phyloP scores from a whole-genome alignment of 148 eudicot genomes.

The Vaccinium vitisidaea region DNA sequence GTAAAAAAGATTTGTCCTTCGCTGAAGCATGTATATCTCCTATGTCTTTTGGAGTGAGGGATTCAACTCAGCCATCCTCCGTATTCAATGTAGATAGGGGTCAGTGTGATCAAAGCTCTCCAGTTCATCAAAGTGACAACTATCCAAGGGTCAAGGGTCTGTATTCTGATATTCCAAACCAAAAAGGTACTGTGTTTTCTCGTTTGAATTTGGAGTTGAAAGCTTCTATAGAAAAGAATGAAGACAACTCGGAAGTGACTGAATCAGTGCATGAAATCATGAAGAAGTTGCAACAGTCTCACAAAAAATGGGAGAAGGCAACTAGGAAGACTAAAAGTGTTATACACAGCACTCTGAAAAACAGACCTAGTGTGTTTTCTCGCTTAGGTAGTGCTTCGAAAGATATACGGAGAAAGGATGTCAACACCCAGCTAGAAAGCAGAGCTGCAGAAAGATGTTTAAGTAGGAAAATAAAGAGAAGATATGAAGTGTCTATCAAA shows the following conservation, averaged over 20 bases:
- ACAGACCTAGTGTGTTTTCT: slow-evolving; percentile 23
- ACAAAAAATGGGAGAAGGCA: slow-evolving; percentile 20
- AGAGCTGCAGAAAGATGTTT: not conserved
- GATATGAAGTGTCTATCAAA: slow-evolving; percentile 13
- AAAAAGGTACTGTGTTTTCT: slow-evolving; percentile 19
- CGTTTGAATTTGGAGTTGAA: slow-evolving; percentile 13
- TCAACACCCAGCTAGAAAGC: not conserved
- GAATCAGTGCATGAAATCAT: slow-evolving; percentile 18
- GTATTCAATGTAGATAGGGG: not conserved
- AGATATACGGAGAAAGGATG: not conserved
- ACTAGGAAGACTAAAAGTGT: not conserved
- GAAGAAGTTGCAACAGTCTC: slow-evolving; percentile 18
- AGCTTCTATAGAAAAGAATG: slow-evolving; percentile 4
- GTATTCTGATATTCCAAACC: slow-evolving; percentile 20
- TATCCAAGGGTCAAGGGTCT: slow-evolving; percentile 13
- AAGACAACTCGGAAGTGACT: slow-evolving; percentile 8
- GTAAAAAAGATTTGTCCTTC: not conserved
- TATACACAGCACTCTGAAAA: not conserved
- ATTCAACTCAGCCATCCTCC: not conserved
- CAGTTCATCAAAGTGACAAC: slow-evolving; percentile 1
- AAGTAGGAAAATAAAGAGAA: not conserved
- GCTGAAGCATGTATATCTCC: slow-evolving; percentile 9
- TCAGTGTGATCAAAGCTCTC: slow-evolving; percentile 8
- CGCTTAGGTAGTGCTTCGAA: slow-evolving; percentile 15
- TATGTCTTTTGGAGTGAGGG: not conserved